Conservation (phyloP, 192 early-diverging fungal species). For the Entomortierella beljakovae region DNA sequence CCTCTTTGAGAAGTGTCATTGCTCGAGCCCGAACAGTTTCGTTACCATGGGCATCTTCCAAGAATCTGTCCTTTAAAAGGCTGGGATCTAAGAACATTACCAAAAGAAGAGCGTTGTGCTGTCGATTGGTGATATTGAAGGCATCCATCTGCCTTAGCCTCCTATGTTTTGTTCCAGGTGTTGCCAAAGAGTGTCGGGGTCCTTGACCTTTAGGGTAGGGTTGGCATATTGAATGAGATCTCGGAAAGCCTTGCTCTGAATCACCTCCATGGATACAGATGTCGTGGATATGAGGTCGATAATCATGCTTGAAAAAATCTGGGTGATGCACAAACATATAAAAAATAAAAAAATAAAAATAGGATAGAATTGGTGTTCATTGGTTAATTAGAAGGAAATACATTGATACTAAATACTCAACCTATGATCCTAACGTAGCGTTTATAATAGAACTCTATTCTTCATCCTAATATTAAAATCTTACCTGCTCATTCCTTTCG, state of each 20-base stretch:
- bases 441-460: not conserved
- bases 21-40: not conserved
- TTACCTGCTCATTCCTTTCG: not conserved
- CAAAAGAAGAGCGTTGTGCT: slow-evolving; percentile 3
- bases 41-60: not conserved
- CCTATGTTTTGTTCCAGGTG: slow-evolving; percentile 6
- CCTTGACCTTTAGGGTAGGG: not conserved
- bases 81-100: slow-evolving; percentile 8
- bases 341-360: not conserved
- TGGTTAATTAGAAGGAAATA: too few species aligned
- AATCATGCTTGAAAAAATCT: slow-evolving; percentile 7
- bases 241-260: slow-evolving; percentile 12
- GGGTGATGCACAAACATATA: not conserved
- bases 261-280: slow-evolving; percentile 8
- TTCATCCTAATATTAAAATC: not conserved
- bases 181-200: not conserved
- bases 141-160: slow-evolving; percentile 1
- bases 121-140: not conserved
- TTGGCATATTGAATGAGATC: slow-evolving; percentile 3
- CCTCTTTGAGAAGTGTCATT: not conserved
- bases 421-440: not conserved
- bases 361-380: not conserved
- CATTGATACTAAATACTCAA: too few species aligned
- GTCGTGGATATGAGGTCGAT: slow-evolving; percentile 12
- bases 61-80: not conserved